phyloP scores from a whole-genome alignment of 164 flowering plant species.

The Brasenia schreberi region DNA sequence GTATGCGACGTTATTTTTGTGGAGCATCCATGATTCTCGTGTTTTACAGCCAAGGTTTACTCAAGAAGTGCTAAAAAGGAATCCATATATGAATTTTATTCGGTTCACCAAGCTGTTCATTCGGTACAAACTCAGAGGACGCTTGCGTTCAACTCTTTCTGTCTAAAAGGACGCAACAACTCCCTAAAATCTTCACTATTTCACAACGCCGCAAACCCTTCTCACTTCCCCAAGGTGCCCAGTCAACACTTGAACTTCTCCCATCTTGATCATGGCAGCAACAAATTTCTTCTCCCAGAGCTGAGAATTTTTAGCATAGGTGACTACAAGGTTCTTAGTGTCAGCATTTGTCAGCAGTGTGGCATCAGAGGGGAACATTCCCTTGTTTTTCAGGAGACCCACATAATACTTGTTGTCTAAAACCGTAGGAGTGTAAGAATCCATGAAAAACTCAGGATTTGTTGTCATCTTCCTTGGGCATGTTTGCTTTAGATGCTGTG shows the following conservation, averaged over 20 bases:
- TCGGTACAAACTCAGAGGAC: no score
- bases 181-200: background rate
- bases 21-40: no score
- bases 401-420: constrained; percentile 18
- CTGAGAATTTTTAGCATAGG: constrained; percentile 4
- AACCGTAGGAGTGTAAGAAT: constrained; percentile 12
- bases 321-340: constrained; percentile 12
- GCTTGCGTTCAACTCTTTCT: no score
- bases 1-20: no score
- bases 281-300: constrained; percentile 16
- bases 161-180: no score
- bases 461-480: constrained; percentile 3
- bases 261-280: constrained; percentile 24
- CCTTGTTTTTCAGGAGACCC: constrained; percentile 17
- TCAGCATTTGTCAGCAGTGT: constrained; percentile 11
- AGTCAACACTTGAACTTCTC: constrained; percentile 20
- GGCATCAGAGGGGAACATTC: constrained; percentile 24
- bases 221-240: constrained; percentile 20
- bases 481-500: constrained; percentile 6
- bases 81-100: no score
- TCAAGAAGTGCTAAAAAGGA: no score
- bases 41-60: no score
- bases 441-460: constrained; percentile 9
- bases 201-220: constrained; percentile 12
- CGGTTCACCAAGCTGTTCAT: no score